Evolutionary conservation across 345 rosid genomes (phyloP), one percentile per base, ranked within the genome.

Genomic region (Carallia pectinifolia): DNA sequence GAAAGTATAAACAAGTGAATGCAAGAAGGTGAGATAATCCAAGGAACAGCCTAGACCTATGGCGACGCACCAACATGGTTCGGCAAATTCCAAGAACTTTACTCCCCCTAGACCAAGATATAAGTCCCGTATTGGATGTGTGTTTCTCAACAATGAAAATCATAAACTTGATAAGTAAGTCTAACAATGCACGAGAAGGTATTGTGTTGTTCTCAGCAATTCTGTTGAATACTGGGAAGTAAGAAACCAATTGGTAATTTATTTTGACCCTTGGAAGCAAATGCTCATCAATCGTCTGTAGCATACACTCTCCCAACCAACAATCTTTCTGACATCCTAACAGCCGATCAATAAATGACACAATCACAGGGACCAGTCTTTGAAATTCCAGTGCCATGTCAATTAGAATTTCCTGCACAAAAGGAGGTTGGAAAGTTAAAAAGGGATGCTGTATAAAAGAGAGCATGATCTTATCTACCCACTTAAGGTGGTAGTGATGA

Each of bases 31-130:
- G 93, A 64, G 96, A 91, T 72, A 95, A 82, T 48, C 90, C 81
- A 76, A 87, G 81, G 84, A 90, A 95, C 82, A 95, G 77, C 72
- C 97, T 88, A 76, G 99, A 91, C 82, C 90, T 85, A 55, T 76
- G 83, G 81, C 89, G 99, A 67, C 91, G 88, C 84, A 84, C 81
- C 85, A 95, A 69, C 90, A 95, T 53, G n/a, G 93, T 90, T 78
- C 93, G 88, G 77, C 96, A 88, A 66, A 88, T 87, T 67, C 96
- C 87, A 74, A 94, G 95, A 77, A 94, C 93, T 80, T 85, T 93
- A 77, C 94, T 94, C 60, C 97, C 98, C 69, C 68, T 88, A 60
- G 97, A 91, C 98, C 97, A 94, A 69, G 92, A 82, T 77, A 81
- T 90, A 62, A 86, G 69, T 34, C 88, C 92, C 29, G 91, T 82